Evolutionary conservation across 2,329 filamentous ascomycete genomes (phyloP).

Genomic region (Diatrype stigma): DNA sequence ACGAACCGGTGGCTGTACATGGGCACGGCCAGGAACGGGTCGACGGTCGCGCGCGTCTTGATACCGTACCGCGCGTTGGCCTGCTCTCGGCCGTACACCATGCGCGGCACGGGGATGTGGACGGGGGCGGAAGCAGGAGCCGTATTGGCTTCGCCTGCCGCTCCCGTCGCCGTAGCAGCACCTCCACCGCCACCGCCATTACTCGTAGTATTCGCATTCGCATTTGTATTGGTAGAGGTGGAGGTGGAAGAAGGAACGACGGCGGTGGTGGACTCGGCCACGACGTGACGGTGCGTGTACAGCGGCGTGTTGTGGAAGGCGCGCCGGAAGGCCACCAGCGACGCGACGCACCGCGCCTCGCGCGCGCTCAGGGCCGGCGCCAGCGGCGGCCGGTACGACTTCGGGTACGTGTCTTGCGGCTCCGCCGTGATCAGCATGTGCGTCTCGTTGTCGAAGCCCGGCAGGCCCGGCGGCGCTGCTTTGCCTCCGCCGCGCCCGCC

Average conservation of each 20-base stretch:
- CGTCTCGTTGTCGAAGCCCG: slow-evolving; percentile 51
- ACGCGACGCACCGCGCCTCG: slow-evolving; percentile 45
- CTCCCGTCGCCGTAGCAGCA: too few relatives aligned
- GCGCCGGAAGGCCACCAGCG: slow-evolving; percentile 52
- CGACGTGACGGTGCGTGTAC: slow-evolving; percentile 50
- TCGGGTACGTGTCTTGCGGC: slow-evolving; percentile 57
- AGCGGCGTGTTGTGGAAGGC: slow-evolving; percentile 52
- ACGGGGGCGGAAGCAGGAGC: slow-evolving; percentile 7
- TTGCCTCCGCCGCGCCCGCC: slow-evolving; percentile 41
- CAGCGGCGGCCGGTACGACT: slow-evolving; percentile 42
- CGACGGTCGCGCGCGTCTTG: slow-evolving; percentile 51
- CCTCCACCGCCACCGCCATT: too few relatives aligned
- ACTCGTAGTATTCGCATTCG: background rate
- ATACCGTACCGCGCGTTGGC: slow-evolving; percentile 53
- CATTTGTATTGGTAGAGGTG: slow-evolving; percentile 23
- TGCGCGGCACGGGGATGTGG: slow-evolving; percentile 35
- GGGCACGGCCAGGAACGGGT: slow-evolving; percentile 56
- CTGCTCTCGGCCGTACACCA: slow-evolving; percentile 52
- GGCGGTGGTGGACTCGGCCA: background rate
- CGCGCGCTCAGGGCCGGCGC: slow-evolving; percentile 38
- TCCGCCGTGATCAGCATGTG: slow-evolving; percentile 43
- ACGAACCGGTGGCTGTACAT: slow-evolving; percentile 54
- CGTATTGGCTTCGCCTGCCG: too few relatives aligned
- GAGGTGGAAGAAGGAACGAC: background rate
- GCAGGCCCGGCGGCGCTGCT: slow-evolving; percentile 37